Percentiles rank a stretch among this genome's conserved stretches.
These are phyloP conservation scores for Acacia pycnantha DNA, from an alignment of 331 rosid species.

Conservation along the genomic window DNA sequence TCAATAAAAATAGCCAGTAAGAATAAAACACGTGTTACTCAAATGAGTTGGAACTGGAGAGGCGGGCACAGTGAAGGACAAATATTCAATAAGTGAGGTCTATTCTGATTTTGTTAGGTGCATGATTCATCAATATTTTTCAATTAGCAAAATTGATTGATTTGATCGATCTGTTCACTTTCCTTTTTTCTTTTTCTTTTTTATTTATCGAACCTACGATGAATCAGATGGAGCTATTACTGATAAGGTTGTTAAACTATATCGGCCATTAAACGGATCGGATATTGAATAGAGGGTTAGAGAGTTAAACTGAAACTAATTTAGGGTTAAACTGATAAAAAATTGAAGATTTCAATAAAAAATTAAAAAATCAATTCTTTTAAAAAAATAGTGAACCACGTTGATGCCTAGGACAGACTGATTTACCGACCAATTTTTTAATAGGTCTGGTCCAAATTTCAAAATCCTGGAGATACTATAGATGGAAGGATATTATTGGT, in stretches of 20 bases:
- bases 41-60: neutral
- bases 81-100: neutral
- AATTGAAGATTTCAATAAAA: too few relatives aligned
- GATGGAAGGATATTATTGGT: neutral
- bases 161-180: neutral
- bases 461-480: too few relatives aligned
- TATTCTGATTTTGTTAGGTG: neutral
- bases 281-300: too few relatives aligned
- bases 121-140: neutral
- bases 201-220: neutral
- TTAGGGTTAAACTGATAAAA: too few relatives aligned
- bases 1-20: neutral
- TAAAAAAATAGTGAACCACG: too few relatives aligned
- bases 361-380: too few relatives aligned
- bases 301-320: too few relatives aligned
- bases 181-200: neutral
- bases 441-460: accelerated
- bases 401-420: accelerated
- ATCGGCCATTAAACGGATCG: too few relatives aligned
- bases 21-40: neutral
- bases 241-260: too few relatives aligned
- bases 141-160: neutral
- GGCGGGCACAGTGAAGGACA: neutral
- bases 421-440: too few relatives aligned
- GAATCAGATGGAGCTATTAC: neutral